Evolutionary conservation across 169 alveolate genomes (phyloP).

Genomic region (Toxoplasma gondii): DNA sequence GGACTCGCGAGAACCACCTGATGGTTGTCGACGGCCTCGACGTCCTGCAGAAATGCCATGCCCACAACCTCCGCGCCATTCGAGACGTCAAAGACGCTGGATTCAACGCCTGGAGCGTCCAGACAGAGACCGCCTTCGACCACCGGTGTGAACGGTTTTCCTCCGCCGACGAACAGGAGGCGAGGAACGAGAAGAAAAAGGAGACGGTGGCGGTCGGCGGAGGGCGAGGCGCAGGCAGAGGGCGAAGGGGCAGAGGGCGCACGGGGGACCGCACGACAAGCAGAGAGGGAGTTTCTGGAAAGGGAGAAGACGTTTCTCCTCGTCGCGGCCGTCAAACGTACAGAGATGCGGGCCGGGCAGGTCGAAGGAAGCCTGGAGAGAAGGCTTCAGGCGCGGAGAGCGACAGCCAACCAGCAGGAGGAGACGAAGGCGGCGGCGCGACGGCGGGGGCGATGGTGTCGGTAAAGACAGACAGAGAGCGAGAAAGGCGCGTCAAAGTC

Average conservation of each 20-base stretch:
- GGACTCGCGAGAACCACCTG: neutral
- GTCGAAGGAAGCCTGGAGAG: neutral
- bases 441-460: neutral
- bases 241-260: neutral
- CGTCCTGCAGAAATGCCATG: conserved; percentile 1
- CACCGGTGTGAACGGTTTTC: neutral
- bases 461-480: neutral
- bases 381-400: neutral
- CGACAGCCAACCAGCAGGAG: neutral
- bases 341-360: neutral
- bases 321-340: neutral
- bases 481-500: neutral
- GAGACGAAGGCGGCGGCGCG: neutral
- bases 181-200: neutral
- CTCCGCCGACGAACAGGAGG: neutral
- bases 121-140: neutral
- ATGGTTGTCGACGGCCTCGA: neutral
- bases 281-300: neutral
- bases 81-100: neutral
- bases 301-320: neutral
- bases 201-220: neutral
- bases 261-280: neutral
- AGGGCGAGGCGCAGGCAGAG: neutral
- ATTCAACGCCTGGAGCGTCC: neutral
- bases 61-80: neutral